phyloP scores from a whole-genome alignment of 352 stramenopile genomes.

The Globisporangium camurandrum region DNA sequence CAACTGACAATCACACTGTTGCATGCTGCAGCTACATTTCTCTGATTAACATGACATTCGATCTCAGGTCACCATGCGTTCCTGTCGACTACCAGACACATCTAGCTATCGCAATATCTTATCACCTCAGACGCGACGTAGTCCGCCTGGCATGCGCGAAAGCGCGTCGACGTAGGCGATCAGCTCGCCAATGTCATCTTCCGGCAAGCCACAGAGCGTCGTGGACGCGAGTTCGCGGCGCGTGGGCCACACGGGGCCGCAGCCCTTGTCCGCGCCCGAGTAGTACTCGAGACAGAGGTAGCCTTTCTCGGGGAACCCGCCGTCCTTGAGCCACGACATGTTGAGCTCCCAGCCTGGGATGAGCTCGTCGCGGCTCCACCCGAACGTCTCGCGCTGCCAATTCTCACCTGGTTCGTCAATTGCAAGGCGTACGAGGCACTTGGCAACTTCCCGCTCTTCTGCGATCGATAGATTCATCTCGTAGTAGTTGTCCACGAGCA shows the following conservation, averaged over 20 bases:
- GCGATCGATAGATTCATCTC: slow-evolving; percentile 58
- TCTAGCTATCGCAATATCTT: not conserved
- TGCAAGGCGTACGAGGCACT: slow-evolving; percentile 60
- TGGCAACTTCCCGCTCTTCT: slow-evolving; percentile 68
- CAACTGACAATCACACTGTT: no score
- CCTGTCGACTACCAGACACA: no score
- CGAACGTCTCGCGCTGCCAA: slow-evolving; percentile 71
- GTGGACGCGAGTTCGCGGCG: slow-evolving; percentile 39
- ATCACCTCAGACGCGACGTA: not conserved
- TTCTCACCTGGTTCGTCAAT: slow-evolving; percentile 81
- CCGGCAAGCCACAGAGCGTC: slow-evolving; percentile 43
- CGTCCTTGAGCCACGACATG: slow-evolving; percentile 72
- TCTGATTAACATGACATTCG: no score
- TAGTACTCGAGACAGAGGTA: slow-evolving; percentile 73
- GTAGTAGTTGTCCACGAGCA: slow-evolving; percentile 75
- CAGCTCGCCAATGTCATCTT: slow-evolving; percentile 34
- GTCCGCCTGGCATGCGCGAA: slow-evolving; percentile 17
- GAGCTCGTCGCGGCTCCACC: slow-evolving; percentile 67
- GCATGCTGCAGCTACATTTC: no score
- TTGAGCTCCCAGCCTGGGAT: slow-evolving; percentile 80
- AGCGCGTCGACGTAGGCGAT: slow-evolving; percentile 50
- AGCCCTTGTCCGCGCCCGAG: slow-evolving; percentile 66
- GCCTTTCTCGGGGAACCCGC: slow-evolving; percentile 70
- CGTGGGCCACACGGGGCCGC: slow-evolving; percentile 59
- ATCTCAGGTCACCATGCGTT: no score